These are phyloP conservation scores for Solanum megistacrolobum DNA, from an alignment of 257 asterid genomes.

Conservation along the genomic window DNA sequence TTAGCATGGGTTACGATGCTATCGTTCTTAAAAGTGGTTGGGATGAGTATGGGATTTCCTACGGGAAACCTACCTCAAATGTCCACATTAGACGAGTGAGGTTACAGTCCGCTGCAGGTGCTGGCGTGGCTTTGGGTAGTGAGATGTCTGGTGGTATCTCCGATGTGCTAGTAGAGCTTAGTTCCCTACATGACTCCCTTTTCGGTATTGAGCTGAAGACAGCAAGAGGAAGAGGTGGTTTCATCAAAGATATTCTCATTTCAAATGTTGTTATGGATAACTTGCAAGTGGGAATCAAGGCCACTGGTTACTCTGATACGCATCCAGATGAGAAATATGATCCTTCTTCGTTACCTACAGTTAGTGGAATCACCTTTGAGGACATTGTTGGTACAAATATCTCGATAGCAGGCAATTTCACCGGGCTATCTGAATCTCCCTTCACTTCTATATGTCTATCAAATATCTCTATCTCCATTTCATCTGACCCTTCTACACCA, in stretches of 20 bases:
- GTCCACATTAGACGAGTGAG: constrained; percentile 49
- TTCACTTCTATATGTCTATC: constrained; percentile 69
- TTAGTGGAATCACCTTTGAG: constrained; percentile 41
- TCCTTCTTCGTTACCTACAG: constrained; percentile 56
- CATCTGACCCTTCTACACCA: constrained; percentile 18
- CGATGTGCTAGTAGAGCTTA: constrained; percentile 40
- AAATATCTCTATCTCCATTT: constrained; percentile 40
- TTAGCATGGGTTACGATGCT: constrained; percentile 73
- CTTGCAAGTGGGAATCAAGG: constrained; percentile 48
- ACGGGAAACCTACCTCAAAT: constrained; percentile 41
- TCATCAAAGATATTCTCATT: constrained; percentile 38
- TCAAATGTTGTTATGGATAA: constrained; percentile 45
- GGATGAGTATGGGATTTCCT: constrained; percentile 93
- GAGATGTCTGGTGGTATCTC: constrained; percentile 99
- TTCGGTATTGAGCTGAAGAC: constrained; percentile 66
- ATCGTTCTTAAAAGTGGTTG: constrained; percentile 87
- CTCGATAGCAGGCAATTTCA: constrained; percentile 52
- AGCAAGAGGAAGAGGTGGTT: constrained; percentile 77
- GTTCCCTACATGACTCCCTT: constrained; percentile 38
- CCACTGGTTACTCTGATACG: constrained; percentile 52
- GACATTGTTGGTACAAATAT: constrained; percentile 58
- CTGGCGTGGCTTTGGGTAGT: constrained; percentile 79
- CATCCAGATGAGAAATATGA: constrained; percentile 87
- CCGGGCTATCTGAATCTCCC: constrained; percentile 65
- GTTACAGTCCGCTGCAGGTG: constrained; percentile 51